Conservation (phyloP, 2,329 filamentous ascomycete species). For the Dactylellina leptospora region DNA sequence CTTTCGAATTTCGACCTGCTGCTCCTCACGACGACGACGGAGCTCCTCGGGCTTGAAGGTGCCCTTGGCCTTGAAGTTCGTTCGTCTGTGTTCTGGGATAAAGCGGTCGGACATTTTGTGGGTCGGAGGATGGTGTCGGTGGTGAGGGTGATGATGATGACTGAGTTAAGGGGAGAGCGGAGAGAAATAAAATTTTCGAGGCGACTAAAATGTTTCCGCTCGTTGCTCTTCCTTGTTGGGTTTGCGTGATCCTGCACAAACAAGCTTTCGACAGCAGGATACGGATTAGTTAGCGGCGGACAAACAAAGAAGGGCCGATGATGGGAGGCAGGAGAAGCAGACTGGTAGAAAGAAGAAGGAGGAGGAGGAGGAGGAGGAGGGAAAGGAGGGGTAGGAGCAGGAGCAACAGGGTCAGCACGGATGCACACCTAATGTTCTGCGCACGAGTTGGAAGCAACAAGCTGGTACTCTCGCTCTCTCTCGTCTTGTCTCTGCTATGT, state of each 20-base stretch:
- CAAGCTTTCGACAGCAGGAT: conserved; percentile 44
- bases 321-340: conserved; percentile 30
- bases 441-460: conserved; percentile 55
- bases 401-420: conserved; percentile 25
- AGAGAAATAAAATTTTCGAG: conserved; percentile 44
- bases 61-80: conserved; percentile 99
- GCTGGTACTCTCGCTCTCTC: neutral
- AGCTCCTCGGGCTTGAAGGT: conserved; percentile 99
- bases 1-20: conserved; percentile 98
- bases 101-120: conserved; percentile 92
- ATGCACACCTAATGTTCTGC: conserved; percentile 44
- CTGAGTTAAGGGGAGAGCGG: conserved; percentile 50
- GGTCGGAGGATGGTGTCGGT: conserved; percentile 56
- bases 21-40: conserved; percentile 95
- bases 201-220: conserved; percentile 53
- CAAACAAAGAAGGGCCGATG: conserved; percentile 13
- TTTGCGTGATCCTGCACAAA: conserved; percentile 58
- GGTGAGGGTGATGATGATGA: conserved; percentile 31
- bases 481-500: no score
- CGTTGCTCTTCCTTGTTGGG: conserved; percentile 55
- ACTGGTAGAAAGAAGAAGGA: conserved; percentile 18
- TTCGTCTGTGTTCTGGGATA: conserved; percentile 98
- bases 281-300: conserved; percentile 16
- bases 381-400: conserved; percentile 29
- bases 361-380: conserved; percentile 24